Conservation (phyloP, 208 protist species). For the Crithidia mellificae region DNA sequence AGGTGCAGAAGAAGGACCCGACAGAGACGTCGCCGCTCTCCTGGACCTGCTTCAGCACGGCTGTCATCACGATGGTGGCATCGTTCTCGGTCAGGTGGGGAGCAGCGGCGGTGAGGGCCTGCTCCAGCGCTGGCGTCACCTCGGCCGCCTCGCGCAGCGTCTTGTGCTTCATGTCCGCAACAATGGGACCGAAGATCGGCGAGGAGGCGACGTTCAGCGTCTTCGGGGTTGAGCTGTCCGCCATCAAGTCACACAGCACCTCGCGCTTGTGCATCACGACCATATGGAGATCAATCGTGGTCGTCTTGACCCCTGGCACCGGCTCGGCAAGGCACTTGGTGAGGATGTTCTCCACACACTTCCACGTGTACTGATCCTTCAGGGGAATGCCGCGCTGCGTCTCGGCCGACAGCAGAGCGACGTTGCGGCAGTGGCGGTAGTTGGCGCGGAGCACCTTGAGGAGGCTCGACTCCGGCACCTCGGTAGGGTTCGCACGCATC, state of each 20-base stretch:
- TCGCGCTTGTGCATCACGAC: conserved; percentile 47
- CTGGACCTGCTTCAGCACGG: conserved; percentile 50
- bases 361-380: conserved; percentile 52
- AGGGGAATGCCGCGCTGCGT: conserved; percentile 28
- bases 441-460: conserved; percentile 28
- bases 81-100: conserved; percentile 28
- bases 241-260: conserved; percentile 56
- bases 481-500: conserved; percentile 6
- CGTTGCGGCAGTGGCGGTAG: conserved; percentile 38
- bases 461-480: conserved; percentile 28
- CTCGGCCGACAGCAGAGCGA: conserved; percentile 49
- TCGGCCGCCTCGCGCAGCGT: conserved; percentile 19
- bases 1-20: conserved; percentile 42
- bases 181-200: conserved; percentile 51
- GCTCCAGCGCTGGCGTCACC: conserved; percentile 28
- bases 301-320: conserved; percentile 15
- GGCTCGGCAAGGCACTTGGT: conserved; percentile 24
- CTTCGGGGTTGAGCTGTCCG: conserved; percentile 18
- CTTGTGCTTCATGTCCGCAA: conserved; percentile 26
- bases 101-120: conserved; percentile 27
- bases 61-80: conserved; percentile 41
- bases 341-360: conserved; percentile 31
- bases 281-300: conserved; percentile 53
- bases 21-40: conserved; percentile 47
- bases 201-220: conserved; percentile 47